Percentiles rank a stretch among this genome's conserved stretches.
Evolutionary conservation across 1,284 basidiomycete genomes (phyloP).

Genomic region (Moesziomyces antarcticus): DNA sequence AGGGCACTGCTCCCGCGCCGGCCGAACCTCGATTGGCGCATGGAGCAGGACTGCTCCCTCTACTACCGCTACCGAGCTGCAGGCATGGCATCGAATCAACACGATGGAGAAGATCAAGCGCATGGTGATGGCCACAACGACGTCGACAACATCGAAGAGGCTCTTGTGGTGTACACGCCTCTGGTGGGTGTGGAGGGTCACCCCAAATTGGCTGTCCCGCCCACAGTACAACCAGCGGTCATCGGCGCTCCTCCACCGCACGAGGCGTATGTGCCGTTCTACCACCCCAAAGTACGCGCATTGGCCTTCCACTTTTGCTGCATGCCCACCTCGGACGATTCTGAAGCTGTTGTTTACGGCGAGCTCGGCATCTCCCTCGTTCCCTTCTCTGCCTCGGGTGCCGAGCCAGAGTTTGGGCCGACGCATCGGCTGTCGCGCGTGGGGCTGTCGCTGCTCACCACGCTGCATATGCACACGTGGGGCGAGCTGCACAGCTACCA

Average conservation of each 20-base stretch:
- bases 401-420: neutral
- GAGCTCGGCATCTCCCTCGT: slow-evolving; percentile 73
- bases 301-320: slow-evolving; percentile 54
- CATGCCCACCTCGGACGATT: neutral
- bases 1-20: slow-evolving; percentile 42
- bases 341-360: slow-evolving; percentile 13
- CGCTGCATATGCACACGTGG: slow-evolving; percentile 85
- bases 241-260: slow-evolving; percentile 2
- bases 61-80: slow-evolving; percentile 9
- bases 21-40: slow-evolving; percentile 41
- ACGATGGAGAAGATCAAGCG: neutral
- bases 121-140: neutral
- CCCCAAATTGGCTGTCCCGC: slow-evolving; percentile 18
- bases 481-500: slow-evolving; percentile 82
- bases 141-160: slow-evolving; percentile 23
- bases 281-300: slow-evolving; percentile 63
- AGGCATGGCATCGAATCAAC: no score
- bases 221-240: neutral
- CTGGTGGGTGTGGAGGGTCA: slow-evolving; percentile 14
- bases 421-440: slow-evolving; percentile 81
- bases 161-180: slow-evolving; percentile 43
- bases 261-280: slow-evolving; percentile 58
- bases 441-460: slow-evolving; percentile 81
- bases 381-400: slow-evolving; percentile 32
- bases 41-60: slow-evolving; percentile 48